Percentiles rank a stretch among this genome's conserved stretches.
phyloP scores from a whole-genome alignment of 1,139 yeast species.

The Geotrichum bryndzae region DNA sequence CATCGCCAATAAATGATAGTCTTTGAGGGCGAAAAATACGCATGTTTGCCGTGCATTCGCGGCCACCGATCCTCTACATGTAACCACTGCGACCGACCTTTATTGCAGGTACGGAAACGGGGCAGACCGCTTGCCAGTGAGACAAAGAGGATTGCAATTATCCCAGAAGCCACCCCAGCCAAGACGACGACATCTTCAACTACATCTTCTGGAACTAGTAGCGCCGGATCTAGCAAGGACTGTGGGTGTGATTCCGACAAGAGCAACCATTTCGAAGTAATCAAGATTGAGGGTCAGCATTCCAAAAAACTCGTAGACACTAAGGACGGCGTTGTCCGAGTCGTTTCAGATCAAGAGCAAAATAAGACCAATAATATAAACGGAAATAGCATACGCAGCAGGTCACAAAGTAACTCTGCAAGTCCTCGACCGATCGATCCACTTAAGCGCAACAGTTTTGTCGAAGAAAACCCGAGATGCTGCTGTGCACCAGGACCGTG shows the following conservation, averaged over 20 bases:
- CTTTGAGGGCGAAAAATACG: conserved; percentile 76
- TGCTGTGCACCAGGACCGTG: conserved; percentile 7
- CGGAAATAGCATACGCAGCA: background rate
- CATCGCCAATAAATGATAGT: conserved; percentile 53
- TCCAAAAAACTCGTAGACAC: conserved; percentile 27
- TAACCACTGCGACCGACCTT: conserved; percentile 69
- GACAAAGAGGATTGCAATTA: conserved; percentile 27
- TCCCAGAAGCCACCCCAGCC: conserved; percentile 23
- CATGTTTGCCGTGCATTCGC: conserved; percentile 75
- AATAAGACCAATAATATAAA: background rate
- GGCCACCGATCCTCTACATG: conserved; percentile 91
- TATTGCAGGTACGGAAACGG: conserved; percentile 79
- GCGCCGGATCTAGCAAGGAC: background rate
- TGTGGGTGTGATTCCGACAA: conserved; percentile 4
- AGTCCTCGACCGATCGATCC: background rate
- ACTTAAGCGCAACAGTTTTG: background rate
- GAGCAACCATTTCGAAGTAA: conserved; percentile 17
- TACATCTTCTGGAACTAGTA: background rate
- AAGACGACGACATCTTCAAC: background rate
- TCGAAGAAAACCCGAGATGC: conserved; percentile 2
- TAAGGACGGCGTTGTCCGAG: conserved; percentile 24
- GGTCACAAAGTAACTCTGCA: background rate
- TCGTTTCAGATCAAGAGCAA: conserved; percentile 17
- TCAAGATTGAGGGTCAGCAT: conserved; percentile 24
- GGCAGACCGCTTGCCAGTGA: conserved; percentile 57